Evolutionary conservation across 2,329 filamentous ascomycete genomes (phyloP).

Genomic region (Epichloe sibirici): DNA sequence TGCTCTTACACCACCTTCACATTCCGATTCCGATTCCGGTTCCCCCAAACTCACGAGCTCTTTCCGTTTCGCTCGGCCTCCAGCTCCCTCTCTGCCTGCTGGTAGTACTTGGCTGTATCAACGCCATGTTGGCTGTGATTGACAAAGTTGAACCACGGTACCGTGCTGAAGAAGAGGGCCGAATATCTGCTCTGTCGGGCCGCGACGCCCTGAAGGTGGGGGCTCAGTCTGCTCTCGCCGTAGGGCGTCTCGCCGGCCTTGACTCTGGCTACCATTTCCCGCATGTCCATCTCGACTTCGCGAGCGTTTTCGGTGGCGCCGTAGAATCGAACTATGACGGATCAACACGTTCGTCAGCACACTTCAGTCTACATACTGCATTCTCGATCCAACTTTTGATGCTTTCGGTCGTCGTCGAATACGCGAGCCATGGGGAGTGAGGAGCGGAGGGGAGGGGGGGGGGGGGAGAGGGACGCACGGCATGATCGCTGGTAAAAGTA

Average conservation of each 20-base stretch:
- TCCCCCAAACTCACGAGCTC: background rate
- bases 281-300: conserved; percentile 93
- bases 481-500: conserved; percentile 75
- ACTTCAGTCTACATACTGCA: background rate
- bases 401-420: background rate
- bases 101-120: conserved; percentile 97
- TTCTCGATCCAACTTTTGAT: background rate
- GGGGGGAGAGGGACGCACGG: conserved; percentile 57
- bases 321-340: conserved; percentile 72
- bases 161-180: conserved; percentile 66
- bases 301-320: conserved; percentile 85
- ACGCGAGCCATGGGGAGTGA: background rate
- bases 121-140: conserved; percentile 94
- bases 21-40: background rate
- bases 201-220: conserved; percentile 89
- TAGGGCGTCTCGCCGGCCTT: conserved; percentile 87
- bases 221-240: conserved; percentile 62
- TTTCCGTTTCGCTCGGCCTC: conserved; percentile 50
- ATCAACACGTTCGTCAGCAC: background rate
- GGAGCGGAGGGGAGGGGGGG: background rate
- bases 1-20: background rate
- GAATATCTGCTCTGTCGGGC: conserved; percentile 87
- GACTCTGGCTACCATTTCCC: conserved; percentile 93
- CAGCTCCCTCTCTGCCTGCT: conserved; percentile 85
- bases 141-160: conserved; percentile 98